Base-by-base conservation (phyloP, 169 alveolate genomes). In the Cryptosporidium muris region DNA sequence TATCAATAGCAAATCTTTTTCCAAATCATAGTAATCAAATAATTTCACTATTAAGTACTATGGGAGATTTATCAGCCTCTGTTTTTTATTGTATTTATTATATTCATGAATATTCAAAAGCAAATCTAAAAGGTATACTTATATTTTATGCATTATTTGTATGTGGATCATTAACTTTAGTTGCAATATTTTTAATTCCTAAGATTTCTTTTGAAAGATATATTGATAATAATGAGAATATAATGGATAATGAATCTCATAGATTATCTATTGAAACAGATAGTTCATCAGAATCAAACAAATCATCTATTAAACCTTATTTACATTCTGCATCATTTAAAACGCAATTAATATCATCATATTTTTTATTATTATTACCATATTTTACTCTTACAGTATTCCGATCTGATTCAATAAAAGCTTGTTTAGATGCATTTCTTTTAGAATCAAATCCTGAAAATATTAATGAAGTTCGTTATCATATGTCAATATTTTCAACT, bases 31-130 rank as follows among this genome's bases (percentile, higher is more conserved):
- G 49, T 7, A 74, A 74, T 48, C 56, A 74, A 74, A 74, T 74
- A 40, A 74, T 74, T 9, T 74, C 85, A 11, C 54, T 74, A n/a
- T 62, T 74, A 74, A 74, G 85, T 48, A 74, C 85, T 6, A 74
- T 74, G 85, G 85, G 85, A 5, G 85, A 74, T 58, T 16, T 74
- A 34, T 74, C 85, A n/a, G 85, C 85, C 16, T 74, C 60, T 54
- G 85, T 74, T n/a, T 74, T 74, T 58, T 74, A 74, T 43, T 53
- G 54, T 16, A 74, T 74, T 43, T 74, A 74, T 45, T 48, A 74
- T 14, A 40, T 74, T 6, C 85, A 74, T 48, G 49, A 58, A 47
- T 43, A 54, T 58, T 74, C 85, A 16, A 63, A 51, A 25, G 49
- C 60, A n/a, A n/a, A 52, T 16, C 2, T 74, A 14, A 74, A 63